Evolutionary conservation across 306 rosid genomes (phyloP).

Genomic region (Macrotyloma uniflorum): DNA sequence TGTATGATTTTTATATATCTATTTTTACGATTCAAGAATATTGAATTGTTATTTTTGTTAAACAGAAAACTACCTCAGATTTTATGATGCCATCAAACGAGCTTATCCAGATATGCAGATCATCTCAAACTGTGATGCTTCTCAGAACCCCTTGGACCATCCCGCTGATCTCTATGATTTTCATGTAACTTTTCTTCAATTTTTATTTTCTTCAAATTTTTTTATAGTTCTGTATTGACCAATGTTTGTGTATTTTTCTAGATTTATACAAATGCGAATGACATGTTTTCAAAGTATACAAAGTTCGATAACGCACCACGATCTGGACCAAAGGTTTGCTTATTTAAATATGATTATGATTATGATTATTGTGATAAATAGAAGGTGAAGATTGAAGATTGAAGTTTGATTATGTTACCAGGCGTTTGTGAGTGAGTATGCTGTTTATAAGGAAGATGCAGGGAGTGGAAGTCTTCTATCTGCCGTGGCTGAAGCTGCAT

Average conservation of each 20-base stretch:
- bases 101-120: neutral
- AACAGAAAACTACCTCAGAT: slow-evolving; percentile 68
- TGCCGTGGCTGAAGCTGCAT: slow-evolving; percentile 79
- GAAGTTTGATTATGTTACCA: neutral
- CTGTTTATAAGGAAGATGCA: slow-evolving; percentile 64
- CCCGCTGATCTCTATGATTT: neutral
- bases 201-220: too few relatives aligned
- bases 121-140: neutral
- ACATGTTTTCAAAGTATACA: neutral
- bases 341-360: too few relatives aligned
- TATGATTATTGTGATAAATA: too few relatives aligned
- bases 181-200: neutral
- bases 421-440: slow-evolving; percentile 96
- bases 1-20: neutral
- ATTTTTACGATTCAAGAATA: too few relatives aligned
- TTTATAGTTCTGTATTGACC: too few relatives aligned
- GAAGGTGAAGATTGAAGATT: too few relatives aligned
- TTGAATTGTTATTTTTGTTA: too few relatives aligned
- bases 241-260: too few relatives aligned
- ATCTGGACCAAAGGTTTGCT: neutral
- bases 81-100: neutral
- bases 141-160: neutral
- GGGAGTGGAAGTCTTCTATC: slow-evolving; percentile 65
- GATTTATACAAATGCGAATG: neutral
- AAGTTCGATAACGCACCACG: neutral